Evolutionary conservation across 306 rosid species (phyloP), one percentile per base, ranked within the genome.

Genomic region (Fagus crenata): DNA sequence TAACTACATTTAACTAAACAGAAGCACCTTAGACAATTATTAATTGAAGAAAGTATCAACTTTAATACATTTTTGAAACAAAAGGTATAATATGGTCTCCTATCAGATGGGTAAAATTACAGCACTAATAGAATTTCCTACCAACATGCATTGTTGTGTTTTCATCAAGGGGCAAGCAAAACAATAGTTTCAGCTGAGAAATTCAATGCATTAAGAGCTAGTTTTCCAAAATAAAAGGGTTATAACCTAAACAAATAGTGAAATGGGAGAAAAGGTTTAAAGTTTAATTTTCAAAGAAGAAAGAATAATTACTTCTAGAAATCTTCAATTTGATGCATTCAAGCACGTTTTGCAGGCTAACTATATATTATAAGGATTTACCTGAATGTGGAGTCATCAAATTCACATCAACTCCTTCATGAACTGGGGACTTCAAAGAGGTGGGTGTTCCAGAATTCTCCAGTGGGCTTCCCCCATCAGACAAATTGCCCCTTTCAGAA

Each of bases 401-500:
- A 81, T 74, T 84, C 76, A 82, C 69, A 79, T 51, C 71, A 22
- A 78, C 72, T 49, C 83, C 85, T 51, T 85, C 87, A 43, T 76
- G 88, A 53, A 78, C 75, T 5, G 90, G 82, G 49, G 91, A 91
- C 78, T 91, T 91, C 46, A 81, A 85, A 53, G 92, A 89, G 75
- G 75, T 61, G 42, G 90, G 87, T 36, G 90, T 83, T 69, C 75
- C 85, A 70, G 83, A 80, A 77, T 79, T 88, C 79, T 88, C 90
- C 77, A 86, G 54, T 40, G 86, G 84, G 72, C 87, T 90, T 73
- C 87, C 92, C 17, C 78, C 63, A 79, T 86, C 89, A 35, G 89
- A 90, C 35, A 90, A 84, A 78, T 77, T 75, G 37, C 84, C 90
- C 80, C 92, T 90, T 75, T 86, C 95, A 77, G 86, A 88, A 86